Evolutionary conservation across 495 filamentous ascomycete genomes (phyloP).

Genomic region (Daldinia childiae): DNA sequence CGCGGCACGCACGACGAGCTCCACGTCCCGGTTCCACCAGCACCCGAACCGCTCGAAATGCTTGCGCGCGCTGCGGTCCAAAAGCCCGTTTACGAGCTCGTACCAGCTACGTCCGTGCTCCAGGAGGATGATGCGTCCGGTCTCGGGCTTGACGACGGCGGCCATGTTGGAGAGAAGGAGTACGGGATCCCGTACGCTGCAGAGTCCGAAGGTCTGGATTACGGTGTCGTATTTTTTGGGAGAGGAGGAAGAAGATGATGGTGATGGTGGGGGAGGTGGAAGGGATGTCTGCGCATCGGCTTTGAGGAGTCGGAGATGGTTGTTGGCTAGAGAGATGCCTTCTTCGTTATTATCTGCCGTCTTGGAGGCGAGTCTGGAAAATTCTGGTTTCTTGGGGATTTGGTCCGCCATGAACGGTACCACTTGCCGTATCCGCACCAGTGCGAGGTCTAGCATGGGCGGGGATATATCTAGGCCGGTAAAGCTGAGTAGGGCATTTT

Average conservation of each 20-base stretch:
- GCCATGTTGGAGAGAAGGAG: slow-evolving; percentile 70
- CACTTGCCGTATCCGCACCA: slow-evolving; percentile 48
- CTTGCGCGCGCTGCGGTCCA: slow-evolving; percentile 78
- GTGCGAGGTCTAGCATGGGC: slow-evolving; percentile 56
- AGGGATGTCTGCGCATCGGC: slow-evolving; percentile 50
- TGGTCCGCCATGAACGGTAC: slow-evolving; percentile 39
- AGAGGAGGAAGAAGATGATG: slow-evolving; percentile 38
- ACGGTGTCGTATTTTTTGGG: slow-evolving; percentile 78
- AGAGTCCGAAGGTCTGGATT: slow-evolving; percentile 92
- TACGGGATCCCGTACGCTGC: slow-evolving; percentile 81
- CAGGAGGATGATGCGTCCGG: slow-evolving; percentile 81
- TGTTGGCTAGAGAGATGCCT: slow-evolving; percentile 47
- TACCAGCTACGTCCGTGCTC: slow-evolving; percentile 89
- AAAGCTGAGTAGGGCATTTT: slow-evolving; percentile 48
- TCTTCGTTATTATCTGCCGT: slow-evolving; percentile 27
- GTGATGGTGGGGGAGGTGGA: slow-evolving; percentile 25
- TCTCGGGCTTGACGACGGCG: slow-evolving; percentile 57
- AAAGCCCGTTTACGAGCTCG: slow-evolving; percentile 76
- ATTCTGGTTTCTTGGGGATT: slow-evolving; percentile 46
- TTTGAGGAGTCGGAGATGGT: slow-evolving; percentile 51
- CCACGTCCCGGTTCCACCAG: slow-evolving; percentile 97
- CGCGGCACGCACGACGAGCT: slow-evolving; percentile 68
- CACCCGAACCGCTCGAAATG: slow-evolving; percentile 91
- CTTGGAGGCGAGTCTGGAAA: slow-evolving; percentile 40
- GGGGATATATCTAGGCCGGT: slow-evolving; percentile 59